Percentiles rank a stretch among this genome's conserved stretches.
phyloP scores from a whole-genome alignment of 768 basidiomycete species.

The Stropharia rugosoannulata region DNA sequence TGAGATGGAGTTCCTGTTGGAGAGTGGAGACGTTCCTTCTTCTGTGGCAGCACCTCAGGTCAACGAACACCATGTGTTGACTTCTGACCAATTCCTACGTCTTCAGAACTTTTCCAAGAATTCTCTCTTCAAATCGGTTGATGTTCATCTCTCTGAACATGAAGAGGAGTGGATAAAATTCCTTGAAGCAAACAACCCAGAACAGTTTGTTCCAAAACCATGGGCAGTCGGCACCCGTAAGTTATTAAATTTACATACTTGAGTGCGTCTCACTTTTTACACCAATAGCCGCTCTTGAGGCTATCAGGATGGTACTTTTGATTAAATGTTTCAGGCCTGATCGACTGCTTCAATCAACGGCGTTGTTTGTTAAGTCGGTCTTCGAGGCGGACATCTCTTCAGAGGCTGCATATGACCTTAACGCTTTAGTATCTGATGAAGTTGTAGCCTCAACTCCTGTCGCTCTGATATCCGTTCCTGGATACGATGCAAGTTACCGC shows the following conservation, averaged over 20 bases:
- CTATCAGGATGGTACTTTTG: constrained; percentile 73
- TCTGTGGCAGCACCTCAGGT: constrained; percentile 30
- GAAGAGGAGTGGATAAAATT: constrained; percentile 72
- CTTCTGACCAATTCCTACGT: constrained; percentile 66
- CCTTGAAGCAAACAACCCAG: constrained; percentile 65
- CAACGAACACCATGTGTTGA: constrained; percentile 47
- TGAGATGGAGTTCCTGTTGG: constrained; percentile 90
- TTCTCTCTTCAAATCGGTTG: constrained; percentile 75
- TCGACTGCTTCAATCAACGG: constrained; percentile 81
- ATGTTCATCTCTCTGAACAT: constrained; percentile 56
- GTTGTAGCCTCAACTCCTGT: constrained; percentile 80
- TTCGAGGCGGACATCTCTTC: constrained; percentile 81
- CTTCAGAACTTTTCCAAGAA: constrained; percentile 72
- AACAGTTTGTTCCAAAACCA: constrained; percentile 66
- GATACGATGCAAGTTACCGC: constrained; percentile 97
- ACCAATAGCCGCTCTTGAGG: constrained; percentile 62
- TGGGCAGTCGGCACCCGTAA: constrained; percentile 80
- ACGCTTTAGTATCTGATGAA: constrained; percentile 75
- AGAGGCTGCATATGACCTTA: constrained; percentile 75
- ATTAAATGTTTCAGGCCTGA: constrained; percentile 94
- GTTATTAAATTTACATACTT: constrained; percentile 26
- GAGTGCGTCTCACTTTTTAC: neutral
- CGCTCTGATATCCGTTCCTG: constrained; percentile 89
- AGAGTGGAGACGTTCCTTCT: constrained; percentile 70
- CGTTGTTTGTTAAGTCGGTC: constrained; percentile 68